phyloP scores from a whole-genome alignment of 495 filamentous ascomycete genomes.

The Corynascus novoguineensis region DNA sequence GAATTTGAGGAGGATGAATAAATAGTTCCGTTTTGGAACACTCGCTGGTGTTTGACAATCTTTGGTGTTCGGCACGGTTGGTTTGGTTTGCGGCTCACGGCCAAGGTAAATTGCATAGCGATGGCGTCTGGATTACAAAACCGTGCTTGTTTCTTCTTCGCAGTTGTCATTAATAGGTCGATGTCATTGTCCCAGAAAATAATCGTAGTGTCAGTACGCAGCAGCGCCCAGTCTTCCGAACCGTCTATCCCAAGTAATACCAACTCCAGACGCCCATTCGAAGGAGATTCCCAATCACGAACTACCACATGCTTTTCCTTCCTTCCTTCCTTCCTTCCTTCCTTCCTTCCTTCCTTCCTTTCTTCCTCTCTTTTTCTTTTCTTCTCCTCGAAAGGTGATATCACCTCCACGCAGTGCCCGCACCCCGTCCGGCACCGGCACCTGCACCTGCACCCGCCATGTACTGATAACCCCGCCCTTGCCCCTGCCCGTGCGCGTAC shows the following conservation, averaged over 20 bases:
- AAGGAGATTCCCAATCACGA: too few species aligned
- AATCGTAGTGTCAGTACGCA: background rate
- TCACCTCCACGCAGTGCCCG: background rate
- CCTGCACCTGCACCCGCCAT: background rate
- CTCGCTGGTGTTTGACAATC: background rate
- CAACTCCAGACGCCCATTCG: background rate
- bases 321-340: too few species aligned
- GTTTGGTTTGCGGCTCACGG: background rate
- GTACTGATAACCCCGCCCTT: background rate
- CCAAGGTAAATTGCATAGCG: conserved; percentile 42
- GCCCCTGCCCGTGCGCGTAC: background rate
- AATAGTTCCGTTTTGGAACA: background rate
- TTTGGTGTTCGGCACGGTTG: background rate
- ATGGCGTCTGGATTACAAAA: conserved; percentile 38
- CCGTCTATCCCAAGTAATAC: background rate
- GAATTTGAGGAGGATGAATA: conserved; percentile 56
- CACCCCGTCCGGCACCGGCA: too few species aligned
- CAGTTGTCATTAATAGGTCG: background rate
- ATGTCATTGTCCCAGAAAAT: too few species aligned
- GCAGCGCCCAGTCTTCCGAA: background rate
- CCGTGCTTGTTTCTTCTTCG: background rate
- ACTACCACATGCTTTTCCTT: too few species aligned
- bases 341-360: too few species aligned
- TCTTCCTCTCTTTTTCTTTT: too few species aligned
- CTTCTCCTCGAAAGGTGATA: too few species aligned